These are phyloP conservation scores for Phialocephala sp. DNA, from an alignment of 2,329 filamentous ascomycete species.

Conservation along the genomic window DNA sequence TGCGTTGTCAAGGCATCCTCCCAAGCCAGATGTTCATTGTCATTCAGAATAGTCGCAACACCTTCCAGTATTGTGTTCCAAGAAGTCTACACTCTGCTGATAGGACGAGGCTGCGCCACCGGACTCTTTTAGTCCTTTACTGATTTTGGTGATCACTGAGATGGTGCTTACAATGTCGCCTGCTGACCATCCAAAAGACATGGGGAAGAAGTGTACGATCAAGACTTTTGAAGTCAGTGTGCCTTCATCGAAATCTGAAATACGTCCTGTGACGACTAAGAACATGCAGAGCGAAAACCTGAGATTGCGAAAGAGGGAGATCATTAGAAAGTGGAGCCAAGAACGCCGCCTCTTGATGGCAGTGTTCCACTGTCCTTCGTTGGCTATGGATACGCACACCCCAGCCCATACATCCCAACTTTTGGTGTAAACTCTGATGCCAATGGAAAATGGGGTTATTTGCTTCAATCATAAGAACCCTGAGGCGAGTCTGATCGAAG, in stretches of 20 bases:
- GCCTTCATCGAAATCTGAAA: neutral
- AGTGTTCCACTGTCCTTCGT: too few relatives aligned
- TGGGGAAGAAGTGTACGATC: neutral
- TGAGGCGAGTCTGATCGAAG: too few relatives aligned
- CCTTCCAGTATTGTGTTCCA: conserved; percentile 1
- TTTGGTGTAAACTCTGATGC: too few relatives aligned
- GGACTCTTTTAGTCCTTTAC: conserved; percentile 2
- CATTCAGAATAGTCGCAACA: neutral
- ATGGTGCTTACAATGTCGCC: conserved; percentile 4
- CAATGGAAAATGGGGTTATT: too few relatives aligned
- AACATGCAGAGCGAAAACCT: too few relatives aligned
- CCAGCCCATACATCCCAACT: too few relatives aligned
- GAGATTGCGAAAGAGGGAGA: too few relatives aligned
- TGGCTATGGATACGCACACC: too few relatives aligned
- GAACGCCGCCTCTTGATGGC: too few relatives aligned
- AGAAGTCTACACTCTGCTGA: conserved; percentile 3
- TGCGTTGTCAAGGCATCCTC: neutral
- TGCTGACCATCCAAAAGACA: conserved; percentile 11
- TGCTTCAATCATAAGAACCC: too few relatives aligned
- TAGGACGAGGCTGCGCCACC: conserved; percentile 4
- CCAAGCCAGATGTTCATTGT: conserved; percentile 3
- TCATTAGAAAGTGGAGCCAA: too few relatives aligned
- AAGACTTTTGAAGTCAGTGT: neutral
- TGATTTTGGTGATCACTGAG: conserved; percentile 6
- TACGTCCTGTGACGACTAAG: too few relatives aligned